A percentile compares a stretch with the other conserved stretches of the same genome.
Conservation (phyloP, 805 yeast genomes). For the Pichia kluyveri region DNA sequence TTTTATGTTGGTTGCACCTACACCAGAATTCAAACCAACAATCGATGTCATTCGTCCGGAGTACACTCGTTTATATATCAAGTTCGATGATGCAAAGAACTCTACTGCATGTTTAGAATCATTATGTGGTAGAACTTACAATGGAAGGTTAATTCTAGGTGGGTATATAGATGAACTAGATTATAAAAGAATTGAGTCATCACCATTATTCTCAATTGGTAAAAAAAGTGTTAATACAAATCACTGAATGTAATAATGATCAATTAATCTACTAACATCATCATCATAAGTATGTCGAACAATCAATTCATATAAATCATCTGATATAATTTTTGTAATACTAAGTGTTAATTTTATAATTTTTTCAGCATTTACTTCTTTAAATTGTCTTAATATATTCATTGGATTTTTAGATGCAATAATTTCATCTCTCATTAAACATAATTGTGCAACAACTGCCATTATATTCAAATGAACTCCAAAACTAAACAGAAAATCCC, state of each 20-base stretch:
- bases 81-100: conserved; percentile 42
- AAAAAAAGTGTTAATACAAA: conserved; percentile 9
- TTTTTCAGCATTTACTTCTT: conserved; percentile 60
- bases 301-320: conserved; percentile 50
- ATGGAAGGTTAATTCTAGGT: conserved; percentile 61
- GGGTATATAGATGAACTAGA: conserved; percentile 54
- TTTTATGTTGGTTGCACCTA: neutral
- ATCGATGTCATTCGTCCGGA: neutral
- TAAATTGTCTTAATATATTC: conserved; percentile 64
- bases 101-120: conserved; percentile 47
- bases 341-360: conserved; percentile 73
- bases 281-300: conserved; percentile 55
- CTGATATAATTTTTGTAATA: conserved; percentile 68
- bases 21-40: neutral
- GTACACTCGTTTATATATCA: conserved; percentile 40
- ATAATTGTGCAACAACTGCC: conserved; percentile 75
- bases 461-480: conserved; percentile 84
- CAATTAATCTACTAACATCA: conserved; percentile 21
- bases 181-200: conserved; percentile 27
- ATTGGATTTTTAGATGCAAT: conserved; percentile 60
- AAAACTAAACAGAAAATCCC: conserved; percentile 90
- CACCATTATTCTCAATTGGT: neutral
- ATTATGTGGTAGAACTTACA: conserved; percentile 57
- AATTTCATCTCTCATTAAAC: conserved; percentile 56
- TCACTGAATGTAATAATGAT: conserved; percentile 10